Conservation (phyloP, 352 stramenopile species). For the Pythium utonaiense region DNA sequence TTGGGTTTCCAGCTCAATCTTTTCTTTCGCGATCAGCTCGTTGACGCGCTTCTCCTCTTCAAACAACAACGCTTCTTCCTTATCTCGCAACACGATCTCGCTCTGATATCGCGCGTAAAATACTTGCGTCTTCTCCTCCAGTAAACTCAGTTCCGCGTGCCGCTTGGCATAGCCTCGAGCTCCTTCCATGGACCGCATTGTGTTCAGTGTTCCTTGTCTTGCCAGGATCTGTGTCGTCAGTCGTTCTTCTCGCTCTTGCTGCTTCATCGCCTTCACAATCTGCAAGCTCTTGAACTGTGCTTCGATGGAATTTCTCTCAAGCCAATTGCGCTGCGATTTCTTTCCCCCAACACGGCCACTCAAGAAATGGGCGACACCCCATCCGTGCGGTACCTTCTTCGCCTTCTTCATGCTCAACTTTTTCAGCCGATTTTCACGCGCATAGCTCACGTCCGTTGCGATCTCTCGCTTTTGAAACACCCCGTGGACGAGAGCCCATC, state of each 20-base stretch:
- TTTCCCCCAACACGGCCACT: slow-evolving; percentile 29
- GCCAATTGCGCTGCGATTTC: slow-evolving; percentile 49
- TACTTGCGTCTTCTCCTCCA: slow-evolving; percentile 52
- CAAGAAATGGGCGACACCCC: slow-evolving; percentile 75
- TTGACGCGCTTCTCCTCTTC: slow-evolving; percentile 46
- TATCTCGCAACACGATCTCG: slow-evolving; percentile 36
- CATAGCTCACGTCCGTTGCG: slow-evolving; percentile 18
- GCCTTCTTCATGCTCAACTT: slow-evolving; percentile 15
- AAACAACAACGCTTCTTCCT: slow-evolving; percentile 48
- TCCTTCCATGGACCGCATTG: slow-evolving; percentile 60
- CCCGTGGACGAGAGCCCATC: slow-evolving; percentile 73
- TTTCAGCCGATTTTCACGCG: slow-evolving; percentile 16
- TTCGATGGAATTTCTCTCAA: slow-evolving; percentile 63
- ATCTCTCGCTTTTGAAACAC: slow-evolving; percentile 49
- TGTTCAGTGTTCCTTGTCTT: slow-evolving; percentile 62
- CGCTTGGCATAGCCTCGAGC: slow-evolving; percentile 65
- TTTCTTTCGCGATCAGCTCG: slow-evolving; percentile 39
- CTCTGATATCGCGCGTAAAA: slow-evolving; percentile 46
- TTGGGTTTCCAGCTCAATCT: slow-evolving; percentile 35
- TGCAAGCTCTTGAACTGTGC: slow-evolving; percentile 70
- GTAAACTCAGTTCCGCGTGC: slow-evolving; percentile 50
- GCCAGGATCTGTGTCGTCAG: slow-evolving; percentile 60
- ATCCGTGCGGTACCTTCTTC: slow-evolving; percentile 60
- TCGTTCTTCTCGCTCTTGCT: slow-evolving; percentile 61
- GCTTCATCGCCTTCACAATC: slow-evolving; percentile 63